These are phyloP conservation scores for Daldinia childiae DNA, from an alignment of 495 filamentous ascomycete species.

Conservation along the genomic window DNA sequence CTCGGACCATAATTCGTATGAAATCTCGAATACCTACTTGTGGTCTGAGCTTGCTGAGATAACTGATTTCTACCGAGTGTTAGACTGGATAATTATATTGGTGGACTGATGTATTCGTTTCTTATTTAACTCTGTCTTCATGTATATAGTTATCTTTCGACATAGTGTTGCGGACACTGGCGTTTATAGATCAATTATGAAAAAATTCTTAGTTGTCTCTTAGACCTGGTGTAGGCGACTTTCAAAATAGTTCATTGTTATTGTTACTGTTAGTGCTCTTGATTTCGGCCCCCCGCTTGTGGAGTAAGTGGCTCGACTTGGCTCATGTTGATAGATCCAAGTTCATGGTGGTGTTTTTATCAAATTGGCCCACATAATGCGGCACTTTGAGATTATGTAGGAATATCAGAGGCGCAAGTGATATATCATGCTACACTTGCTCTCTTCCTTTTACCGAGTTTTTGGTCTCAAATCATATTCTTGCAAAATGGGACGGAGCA, in stretches of 20 bases:
- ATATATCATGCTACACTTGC: constrained; percentile 8
- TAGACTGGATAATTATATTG: background rate
- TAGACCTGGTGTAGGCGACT: background rate
- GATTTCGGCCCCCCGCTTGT: constrained; percentile 15
- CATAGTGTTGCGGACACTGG: background rate
- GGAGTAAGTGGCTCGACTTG: constrained; percentile 10
- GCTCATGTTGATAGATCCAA: constrained; percentile 5
- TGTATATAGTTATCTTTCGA: background rate
- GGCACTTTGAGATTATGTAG: constrained; percentile 17
- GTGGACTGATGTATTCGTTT: constrained; percentile 12
- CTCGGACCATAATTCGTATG: too few species aligned
- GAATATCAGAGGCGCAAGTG: constrained; percentile 4
- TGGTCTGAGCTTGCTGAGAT: too few species aligned
- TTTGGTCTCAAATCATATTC: constrained; percentile 3
- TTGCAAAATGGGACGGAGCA: constrained; percentile 9
- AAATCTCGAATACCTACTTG: too few species aligned
- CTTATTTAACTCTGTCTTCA: background rate
- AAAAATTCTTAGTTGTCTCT: background rate
- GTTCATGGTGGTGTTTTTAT: constrained; percentile 5
- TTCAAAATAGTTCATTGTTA: background rate
- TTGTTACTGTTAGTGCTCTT: background rate
- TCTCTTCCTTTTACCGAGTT: constrained; percentile 5
- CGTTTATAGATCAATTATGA: too few species aligned
- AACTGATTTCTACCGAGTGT: background rate
- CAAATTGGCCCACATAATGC: constrained; percentile 8